phyloP scores from a whole-genome alignment of 805 yeast genomes.

The Kazachstania taianensis region DNA sequence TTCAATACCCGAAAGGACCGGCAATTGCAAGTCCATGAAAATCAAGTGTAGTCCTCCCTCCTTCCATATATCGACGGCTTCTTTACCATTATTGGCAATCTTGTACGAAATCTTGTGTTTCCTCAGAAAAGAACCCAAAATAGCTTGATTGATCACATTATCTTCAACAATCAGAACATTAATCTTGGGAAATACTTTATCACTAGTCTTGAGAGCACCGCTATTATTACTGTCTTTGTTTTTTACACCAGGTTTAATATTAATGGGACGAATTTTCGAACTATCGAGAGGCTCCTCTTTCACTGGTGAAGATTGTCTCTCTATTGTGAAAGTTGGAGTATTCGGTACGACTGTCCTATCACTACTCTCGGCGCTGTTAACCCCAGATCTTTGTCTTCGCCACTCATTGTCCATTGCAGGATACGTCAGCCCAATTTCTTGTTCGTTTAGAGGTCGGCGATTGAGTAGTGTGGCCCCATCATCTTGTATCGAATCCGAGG shows the following conservation, averaged over 20 bases:
- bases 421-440: slow-evolving; percentile 20
- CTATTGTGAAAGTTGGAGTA: background rate
- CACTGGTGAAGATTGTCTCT: background rate
- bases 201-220: slow-evolving; percentile 30
- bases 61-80: slow-evolving; percentile 91
- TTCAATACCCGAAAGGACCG: slow-evolving; percentile 91
- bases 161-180: slow-evolving; percentile 93
- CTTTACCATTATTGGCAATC: slow-evolving; percentile 87
- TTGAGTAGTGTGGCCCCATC: slow-evolving; percentile 2
- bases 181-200: slow-evolving; percentile 74
- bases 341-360: background rate
- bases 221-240: background rate
- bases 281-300: background rate
- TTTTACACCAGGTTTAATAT: slow-evolving; percentile 1
- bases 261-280: no score
- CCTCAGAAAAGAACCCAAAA: slow-evolving; percentile 78
- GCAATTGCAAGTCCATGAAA: slow-evolving; percentile 94
- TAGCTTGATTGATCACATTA: slow-evolving; percentile 86
- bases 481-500: slow-evolving; percentile 1
- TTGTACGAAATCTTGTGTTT: slow-evolving; percentile 76
- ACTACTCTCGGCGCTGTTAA: background rate
- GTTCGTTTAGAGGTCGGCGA: slow-evolving; percentile 17
- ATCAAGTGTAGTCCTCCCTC: slow-evolving; percentile 91
- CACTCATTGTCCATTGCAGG: slow-evolving; percentile 11
- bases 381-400: slow-evolving; percentile 3